phyloP scores from a whole-genome alignment of 2,329 filamentous ascomycete species.

The Lecanosticta acicola region DNA sequence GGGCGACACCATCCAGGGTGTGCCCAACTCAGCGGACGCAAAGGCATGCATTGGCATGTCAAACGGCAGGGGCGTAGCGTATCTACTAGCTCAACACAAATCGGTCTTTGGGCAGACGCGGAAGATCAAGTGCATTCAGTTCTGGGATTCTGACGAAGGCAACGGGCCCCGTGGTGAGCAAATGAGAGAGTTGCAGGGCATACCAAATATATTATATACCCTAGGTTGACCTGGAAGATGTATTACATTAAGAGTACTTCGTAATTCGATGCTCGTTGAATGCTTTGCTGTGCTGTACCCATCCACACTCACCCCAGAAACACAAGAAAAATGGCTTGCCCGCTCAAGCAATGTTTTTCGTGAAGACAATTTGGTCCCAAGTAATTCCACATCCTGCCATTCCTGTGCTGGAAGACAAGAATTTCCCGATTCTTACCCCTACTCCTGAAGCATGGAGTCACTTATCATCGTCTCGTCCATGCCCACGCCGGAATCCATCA shows the following conservation, averaged over 20 bases:
- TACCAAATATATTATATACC: slow-evolving; percentile 7
- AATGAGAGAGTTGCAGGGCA: slow-evolving; percentile 1
- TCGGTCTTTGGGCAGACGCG: slow-evolving; percentile 4
- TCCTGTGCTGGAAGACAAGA: too few relatives aligned
- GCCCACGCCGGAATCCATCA: slow-evolving; percentile 1
- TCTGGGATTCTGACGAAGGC: slow-evolving; percentile 8
- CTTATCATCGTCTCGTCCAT: not conserved
- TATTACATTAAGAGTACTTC: not conserved
- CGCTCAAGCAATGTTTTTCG: not conserved
- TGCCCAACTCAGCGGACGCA: slow-evolving; percentile 1
- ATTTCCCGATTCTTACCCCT: too few relatives aligned
- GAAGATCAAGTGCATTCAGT: slow-evolving; percentile 1
- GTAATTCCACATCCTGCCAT: too few relatives aligned
- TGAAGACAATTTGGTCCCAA: not conserved
- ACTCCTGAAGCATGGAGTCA: too few relatives aligned
- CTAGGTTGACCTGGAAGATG: not conserved
- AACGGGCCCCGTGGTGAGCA: not conserved
- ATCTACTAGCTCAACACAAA: slow-evolving; percentile 8
- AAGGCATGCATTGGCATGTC: slow-evolving; percentile 4
- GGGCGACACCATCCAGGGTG: not conserved
- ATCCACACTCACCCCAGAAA: not conserved
- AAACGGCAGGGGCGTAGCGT: slow-evolving; percentile 9
- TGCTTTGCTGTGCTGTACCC: not conserved
- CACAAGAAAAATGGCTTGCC: not conserved
- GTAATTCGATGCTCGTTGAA: not conserved